These are phyloP conservation scores for Coemansia sp. DNA, from an alignment of 192 early-diverging fungal species.

Conservation along the genomic window DNA sequence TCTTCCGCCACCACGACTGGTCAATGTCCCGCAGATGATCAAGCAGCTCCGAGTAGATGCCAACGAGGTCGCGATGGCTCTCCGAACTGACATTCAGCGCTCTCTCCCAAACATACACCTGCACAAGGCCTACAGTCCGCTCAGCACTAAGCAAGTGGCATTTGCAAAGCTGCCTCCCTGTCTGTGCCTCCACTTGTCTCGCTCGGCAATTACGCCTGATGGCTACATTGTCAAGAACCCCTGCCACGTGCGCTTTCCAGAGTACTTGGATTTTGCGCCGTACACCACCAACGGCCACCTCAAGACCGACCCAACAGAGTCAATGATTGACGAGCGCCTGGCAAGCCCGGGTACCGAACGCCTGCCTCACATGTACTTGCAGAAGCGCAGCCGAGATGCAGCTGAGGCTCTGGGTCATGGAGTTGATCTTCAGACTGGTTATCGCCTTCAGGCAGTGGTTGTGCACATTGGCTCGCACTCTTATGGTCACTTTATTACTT, in stretches of 20 bases:
- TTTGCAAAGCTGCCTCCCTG: slow-evolving; percentile 77
- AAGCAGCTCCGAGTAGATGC: slow-evolving; percentile 34
- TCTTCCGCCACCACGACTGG: slow-evolving; percentile 41
- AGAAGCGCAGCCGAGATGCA: slow-evolving; percentile 38
- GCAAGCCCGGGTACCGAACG: background rate
- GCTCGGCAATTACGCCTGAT: slow-evolving; percentile 73
- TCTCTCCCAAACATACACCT: slow-evolving; percentile 51
- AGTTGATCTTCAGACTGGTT: slow-evolving; percentile 50
- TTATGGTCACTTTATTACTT: slow-evolving; percentile 94
- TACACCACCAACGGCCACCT: slow-evolving; percentile 69
- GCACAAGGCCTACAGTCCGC: slow-evolving; percentile 48
- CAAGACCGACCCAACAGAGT: slow-evolving; percentile 60
- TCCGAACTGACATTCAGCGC: slow-evolving; percentile 56
- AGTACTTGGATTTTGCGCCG: slow-evolving; percentile 74
- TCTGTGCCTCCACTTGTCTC: slow-evolving; percentile 84
- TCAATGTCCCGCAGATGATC: slow-evolving; percentile 43
- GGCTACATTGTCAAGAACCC: slow-evolving; percentile 82
- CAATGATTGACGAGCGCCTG: slow-evolving; percentile 53
- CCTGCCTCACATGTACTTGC: slow-evolving; percentile 9
- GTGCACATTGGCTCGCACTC: slow-evolving; percentile 92
- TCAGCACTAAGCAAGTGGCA: slow-evolving; percentile 77
- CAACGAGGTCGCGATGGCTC: slow-evolving; percentile 41
- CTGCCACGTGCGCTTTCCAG: slow-evolving; percentile 79
- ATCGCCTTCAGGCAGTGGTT: slow-evolving; percentile 85
- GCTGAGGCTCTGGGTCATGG: slow-evolving; percentile 38